These are phyloP conservation scores for Aureobasidium sp. DNA, from an alignment of 2,329 filamentous ascomycete species.

Conservation along the genomic window DNA sequence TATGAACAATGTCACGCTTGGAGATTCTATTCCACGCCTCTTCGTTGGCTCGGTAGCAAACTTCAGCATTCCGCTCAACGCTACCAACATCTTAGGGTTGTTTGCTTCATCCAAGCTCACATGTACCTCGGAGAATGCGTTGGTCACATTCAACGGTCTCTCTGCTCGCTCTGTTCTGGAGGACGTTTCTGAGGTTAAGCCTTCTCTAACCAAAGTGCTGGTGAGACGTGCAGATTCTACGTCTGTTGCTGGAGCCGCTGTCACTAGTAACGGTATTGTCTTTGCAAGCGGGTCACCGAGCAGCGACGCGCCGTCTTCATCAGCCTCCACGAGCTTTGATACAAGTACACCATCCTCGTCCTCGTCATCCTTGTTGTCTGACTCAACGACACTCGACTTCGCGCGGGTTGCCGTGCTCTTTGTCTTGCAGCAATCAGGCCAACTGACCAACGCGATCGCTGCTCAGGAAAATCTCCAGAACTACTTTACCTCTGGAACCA, in stretches of 20 bases:
- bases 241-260: slow-evolving; percentile 18
- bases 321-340: slow-evolving; percentile 1
- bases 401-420: slow-evolving; percentile 38
- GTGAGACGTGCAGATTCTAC: neutral
- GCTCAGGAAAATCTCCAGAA: slow-evolving; percentile 36
- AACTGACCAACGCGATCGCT: slow-evolving; percentile 31
- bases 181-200: slow-evolving; percentile 10
- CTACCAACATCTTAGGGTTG: slow-evolving; percentile 59
- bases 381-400: slow-evolving; percentile 32
- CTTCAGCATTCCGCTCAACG: slow-evolving; percentile 68
- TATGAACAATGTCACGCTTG: slow-evolving; percentile 65
- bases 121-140: slow-evolving; percentile 75
- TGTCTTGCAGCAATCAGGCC: slow-evolving; percentile 33
- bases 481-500: slow-evolving; percentile 21
- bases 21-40: slow-evolving; percentile 66
- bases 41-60: slow-evolving; percentile 55
- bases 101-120: slow-evolving; percentile 69
- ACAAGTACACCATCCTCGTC: slow-evolving; percentile 17
- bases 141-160: slow-evolving; percentile 69
- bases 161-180: slow-evolving; percentile 12
- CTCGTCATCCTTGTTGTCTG: slow-evolving; percentile 15
- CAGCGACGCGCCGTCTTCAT: neutral
- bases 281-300: slow-evolving; percentile 17
- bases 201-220: slow-evolving; percentile 2
- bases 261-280: slow-evolving; percentile 27